phyloP scores from a whole-genome alignment of 768 basidiomycete species.

The Tulasnella sp. region DNA sequence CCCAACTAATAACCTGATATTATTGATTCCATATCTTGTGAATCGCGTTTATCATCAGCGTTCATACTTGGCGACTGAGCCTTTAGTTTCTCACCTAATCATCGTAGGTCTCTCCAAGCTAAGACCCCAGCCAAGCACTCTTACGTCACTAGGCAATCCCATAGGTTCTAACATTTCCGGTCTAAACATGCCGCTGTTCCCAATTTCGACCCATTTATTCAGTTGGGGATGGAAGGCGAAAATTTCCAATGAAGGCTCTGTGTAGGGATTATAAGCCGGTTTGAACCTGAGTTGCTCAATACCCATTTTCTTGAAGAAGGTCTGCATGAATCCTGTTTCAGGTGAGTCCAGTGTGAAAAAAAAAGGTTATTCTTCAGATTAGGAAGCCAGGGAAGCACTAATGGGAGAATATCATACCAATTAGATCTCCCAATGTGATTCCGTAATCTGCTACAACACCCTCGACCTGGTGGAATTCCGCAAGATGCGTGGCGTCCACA shows the following conservation, averaged over 20 bases:
- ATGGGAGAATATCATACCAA: constrained; percentile 41
- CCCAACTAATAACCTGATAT: constrained; percentile 91
- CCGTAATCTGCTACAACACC: constrained; percentile 93
- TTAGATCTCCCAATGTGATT: constrained; percentile 86
- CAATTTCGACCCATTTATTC: constrained; percentile 93
- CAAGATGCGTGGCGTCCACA: constrained; percentile 94
- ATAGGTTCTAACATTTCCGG: constrained; percentile 99
- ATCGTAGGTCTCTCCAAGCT: constrained; percentile 92
- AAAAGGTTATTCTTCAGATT: not conserved
- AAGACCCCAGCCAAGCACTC: constrained; percentile 95
- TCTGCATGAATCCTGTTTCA: constrained; percentile 81
- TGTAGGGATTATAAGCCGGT: constrained; percentile 97
- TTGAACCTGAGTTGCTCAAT: constrained; percentile 91
- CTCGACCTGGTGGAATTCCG: constrained; percentile 99
- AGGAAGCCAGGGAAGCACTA: not conserved
- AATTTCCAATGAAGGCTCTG: constrained; percentile 96
- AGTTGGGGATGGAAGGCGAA: constrained; percentile 96
- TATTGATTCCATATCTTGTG: constrained; percentile 84
- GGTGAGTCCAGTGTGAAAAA: not conserved
- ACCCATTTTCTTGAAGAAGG: constrained; percentile 98
- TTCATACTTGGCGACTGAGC: not conserved
- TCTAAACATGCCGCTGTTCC: constrained; percentile 98
- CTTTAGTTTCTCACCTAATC: constrained; percentile 62
- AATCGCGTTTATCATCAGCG: not conserved
- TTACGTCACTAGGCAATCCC: constrained; percentile 93